phyloP scores from a whole-genome alignment of 1,284 basidiomycete genomes.

The Trichosporon sp. region DNA sequence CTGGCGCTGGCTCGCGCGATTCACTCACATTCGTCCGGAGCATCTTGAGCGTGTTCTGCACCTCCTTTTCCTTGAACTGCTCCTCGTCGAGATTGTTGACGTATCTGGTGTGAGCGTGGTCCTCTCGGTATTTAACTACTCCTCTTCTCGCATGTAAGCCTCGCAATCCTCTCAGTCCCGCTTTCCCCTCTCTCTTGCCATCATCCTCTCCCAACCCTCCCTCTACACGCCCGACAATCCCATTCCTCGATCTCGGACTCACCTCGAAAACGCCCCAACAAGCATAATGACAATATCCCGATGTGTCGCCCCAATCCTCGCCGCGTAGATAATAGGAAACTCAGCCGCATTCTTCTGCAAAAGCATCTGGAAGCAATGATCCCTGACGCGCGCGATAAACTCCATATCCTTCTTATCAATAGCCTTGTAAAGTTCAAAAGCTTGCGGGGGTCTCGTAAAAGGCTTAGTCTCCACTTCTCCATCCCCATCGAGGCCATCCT shows the following conservation, averaged over 20 bases:
- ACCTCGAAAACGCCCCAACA: constrained; percentile 46
- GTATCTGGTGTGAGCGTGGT: constrained; percentile 27
- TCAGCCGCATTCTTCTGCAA: constrained; percentile 33
- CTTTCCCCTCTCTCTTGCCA: too few species aligned
- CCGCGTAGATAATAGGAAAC: constrained; percentile 36
- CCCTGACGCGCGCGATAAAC: constrained; percentile 46
- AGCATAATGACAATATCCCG: constrained; percentile 45
- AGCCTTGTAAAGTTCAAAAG: constrained; percentile 46
- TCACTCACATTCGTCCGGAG: constrained; percentile 41
- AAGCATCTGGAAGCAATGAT: constrained; percentile 43
- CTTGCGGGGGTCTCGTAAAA: constrained; percentile 43
- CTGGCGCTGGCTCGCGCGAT: too few species aligned
- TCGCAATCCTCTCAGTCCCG: too few species aligned
- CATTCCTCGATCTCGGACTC: constrained; percentile 1
- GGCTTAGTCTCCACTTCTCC: constrained; percentile 14
- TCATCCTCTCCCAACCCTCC: neutral
- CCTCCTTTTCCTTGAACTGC: constrained; percentile 44
- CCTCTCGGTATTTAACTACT: too few species aligned
- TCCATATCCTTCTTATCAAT: constrained; percentile 48
- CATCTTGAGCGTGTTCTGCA: constrained; percentile 38
- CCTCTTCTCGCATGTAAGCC: too few species aligned
- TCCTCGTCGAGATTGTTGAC: constrained; percentile 46
- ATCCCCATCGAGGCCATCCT: too few species aligned
- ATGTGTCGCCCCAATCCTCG: constrained; percentile 39
- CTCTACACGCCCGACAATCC: too few species aligned